Base-by-base conservation (phyloP, 2,329 filamentous ascomycete genomes). In the Penicillium glabrum region DNA sequence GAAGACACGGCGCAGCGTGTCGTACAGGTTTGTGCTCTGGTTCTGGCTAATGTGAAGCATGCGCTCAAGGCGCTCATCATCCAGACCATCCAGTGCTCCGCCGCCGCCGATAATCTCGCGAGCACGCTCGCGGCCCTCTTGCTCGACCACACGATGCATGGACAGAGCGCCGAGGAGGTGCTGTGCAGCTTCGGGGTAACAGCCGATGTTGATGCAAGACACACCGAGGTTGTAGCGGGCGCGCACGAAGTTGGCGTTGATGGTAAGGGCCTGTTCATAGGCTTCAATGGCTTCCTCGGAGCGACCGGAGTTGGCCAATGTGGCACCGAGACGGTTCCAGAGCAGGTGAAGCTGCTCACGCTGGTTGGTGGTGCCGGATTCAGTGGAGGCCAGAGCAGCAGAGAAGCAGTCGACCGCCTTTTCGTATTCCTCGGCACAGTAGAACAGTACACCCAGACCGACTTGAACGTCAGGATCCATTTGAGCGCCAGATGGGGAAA, bases 401-500 rank as follows among this genome's bases (percentile, higher is more conserved):
- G 89, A 90, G 84, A 99, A 99, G 81, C 96, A 99, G 80, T 99
- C 95, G 37, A 99, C 93, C 0, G 95, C 95, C 79, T 99, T 99
- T 72, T 95, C 91, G 79, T 97, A 98, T 72, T 98, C 93, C 76
- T 99, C 95, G 29, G 91, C 92, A 51, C 93, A 95, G 77, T 99
- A 99, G 80, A 99, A 98, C 16, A 99, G 84, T 5, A 99, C 95
- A 35, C 96, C 96, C 1, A 99, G 83, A 1, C 95, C 95, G 57
- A 99, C 95, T 77, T 99, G 96, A 8, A 99, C 95, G 72, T 99
- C 95, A 0, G 95, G 95, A 70, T 99, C 96, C 90, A 99, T 98
- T 69, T 95, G 91, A 69, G 92, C 91, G 59, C 93, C 95, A 48
- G 91, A 88, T 0, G 95, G 95, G 29, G 91, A 95, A 48, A 97